Evolutionary conservation across 2,329 filamentous ascomycete species (phyloP).

Genomic region (Apiospora malaysiana): DNA sequence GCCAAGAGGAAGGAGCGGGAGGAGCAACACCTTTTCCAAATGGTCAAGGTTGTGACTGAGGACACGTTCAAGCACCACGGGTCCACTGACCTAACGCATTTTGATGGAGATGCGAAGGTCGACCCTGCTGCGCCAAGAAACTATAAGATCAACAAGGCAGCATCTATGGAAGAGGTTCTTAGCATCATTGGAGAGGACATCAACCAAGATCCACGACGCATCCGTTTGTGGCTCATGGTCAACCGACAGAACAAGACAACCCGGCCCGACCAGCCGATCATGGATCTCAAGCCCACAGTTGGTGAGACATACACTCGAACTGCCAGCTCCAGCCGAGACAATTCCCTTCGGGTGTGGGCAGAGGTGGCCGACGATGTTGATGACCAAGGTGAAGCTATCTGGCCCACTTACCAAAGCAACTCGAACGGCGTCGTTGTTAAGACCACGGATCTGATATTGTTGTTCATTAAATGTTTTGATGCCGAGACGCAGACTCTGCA

Average conservation of each 20-base stretch:
- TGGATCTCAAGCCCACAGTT: constrained; percentile 76
- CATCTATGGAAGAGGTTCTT: constrained; percentile 77
- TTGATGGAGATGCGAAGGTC: constrained; percentile 60
- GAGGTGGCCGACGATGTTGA: constrained; percentile 75
- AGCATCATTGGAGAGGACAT: constrained; percentile 73
- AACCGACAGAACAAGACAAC: constrained; percentile 98
- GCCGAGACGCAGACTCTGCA: constrained; percentile 73
- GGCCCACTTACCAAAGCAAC: constrained; percentile 68
- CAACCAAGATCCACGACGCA: constrained; percentile 67
- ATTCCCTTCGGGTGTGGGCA: constrained; percentile 84
- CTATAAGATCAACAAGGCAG: constrained; percentile 77
- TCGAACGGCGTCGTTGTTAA: constrained; percentile 62
- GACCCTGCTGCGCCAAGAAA: constrained; percentile 73
- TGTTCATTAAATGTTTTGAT: constrained; percentile 95
- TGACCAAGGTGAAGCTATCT: constrained; percentile 72
- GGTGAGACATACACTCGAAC: constrained; percentile 68
- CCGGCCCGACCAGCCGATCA: constrained; percentile 85
- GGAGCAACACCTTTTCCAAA: constrained; percentile 92
- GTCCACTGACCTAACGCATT: constrained; percentile 80
- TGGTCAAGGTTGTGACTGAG: constrained; percentile 80
- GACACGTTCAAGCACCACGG: constrained; percentile 81
- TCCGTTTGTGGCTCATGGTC: constrained; percentile 96
- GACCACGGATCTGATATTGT: constrained; percentile 72
- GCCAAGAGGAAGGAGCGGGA: constrained; percentile 85
- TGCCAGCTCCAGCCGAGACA: constrained; percentile 63